Conservation (phyloP, 495 filamentous ascomycete species). For the Penicillium soppii region DNA sequence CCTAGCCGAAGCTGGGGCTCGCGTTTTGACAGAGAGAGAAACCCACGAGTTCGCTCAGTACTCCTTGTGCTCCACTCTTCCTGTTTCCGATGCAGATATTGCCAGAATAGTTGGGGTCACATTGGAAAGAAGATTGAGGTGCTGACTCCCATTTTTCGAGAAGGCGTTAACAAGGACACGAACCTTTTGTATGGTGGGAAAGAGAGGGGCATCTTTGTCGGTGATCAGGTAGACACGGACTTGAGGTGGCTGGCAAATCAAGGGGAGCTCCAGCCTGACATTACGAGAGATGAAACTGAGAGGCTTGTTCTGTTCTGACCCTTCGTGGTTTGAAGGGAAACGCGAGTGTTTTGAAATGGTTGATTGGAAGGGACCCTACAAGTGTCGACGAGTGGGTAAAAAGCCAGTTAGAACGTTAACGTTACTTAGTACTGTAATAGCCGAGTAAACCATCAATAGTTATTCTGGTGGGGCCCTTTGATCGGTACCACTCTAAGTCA, state of each 20-base stretch:
- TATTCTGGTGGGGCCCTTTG: no score
- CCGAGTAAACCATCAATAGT: no score
- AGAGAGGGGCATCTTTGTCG: neutral
- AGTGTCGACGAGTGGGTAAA: slow-evolving; percentile 1
- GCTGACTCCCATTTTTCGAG: neutral
- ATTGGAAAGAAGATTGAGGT: slow-evolving; percentile 18
- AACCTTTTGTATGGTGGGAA: slow-evolving; percentile 2
- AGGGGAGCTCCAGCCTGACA: slow-evolving; percentile 5
- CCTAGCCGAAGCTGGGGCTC: slow-evolving; percentile 18
- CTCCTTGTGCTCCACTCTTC: slow-evolving; percentile 26
- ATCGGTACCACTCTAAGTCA: no score
- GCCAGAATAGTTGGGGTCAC: neutral
- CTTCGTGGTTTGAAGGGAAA: slow-evolving; percentile 29
- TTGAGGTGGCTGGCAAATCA: neutral
- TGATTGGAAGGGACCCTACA: slow-evolving; percentile 29
- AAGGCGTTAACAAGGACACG: neutral
- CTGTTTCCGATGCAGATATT: slow-evolving; percentile 7
- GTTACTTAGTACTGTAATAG: no score
- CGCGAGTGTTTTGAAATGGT: slow-evolving; percentile 32
- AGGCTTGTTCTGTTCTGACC: slow-evolving; percentile 34
- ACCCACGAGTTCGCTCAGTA: slow-evolving; percentile 29
- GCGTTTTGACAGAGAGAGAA: slow-evolving; percentile 27
- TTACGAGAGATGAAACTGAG: slow-evolving; percentile 22
- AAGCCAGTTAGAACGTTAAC: neutral
- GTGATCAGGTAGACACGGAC: neutral